Evolutionary conservation across 2,329 filamentous ascomycete genomes (phyloP), one percentile per base, ranked within the genome.

Genomic region (Leptographium procerum): DNA sequence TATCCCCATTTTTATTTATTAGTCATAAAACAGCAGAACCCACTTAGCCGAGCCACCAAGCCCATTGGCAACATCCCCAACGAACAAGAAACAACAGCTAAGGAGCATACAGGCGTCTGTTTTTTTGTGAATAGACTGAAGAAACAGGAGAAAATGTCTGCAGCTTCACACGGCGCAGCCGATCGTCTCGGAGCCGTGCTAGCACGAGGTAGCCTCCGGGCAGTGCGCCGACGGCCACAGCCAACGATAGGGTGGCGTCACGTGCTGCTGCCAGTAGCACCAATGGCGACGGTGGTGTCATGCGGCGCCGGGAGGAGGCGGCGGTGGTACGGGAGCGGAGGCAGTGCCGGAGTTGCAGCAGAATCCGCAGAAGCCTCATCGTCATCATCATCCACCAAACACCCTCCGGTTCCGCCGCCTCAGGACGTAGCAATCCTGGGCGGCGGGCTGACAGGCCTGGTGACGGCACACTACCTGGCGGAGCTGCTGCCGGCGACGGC

Each of bases 391-490:
- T n/a, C n/a, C n/a, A n/a, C n/a, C 19, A 43, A n/a, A 11, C 26
- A 24, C 14, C 1, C 3, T 16, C n/a, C 2, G 10, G 14, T n/a
- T 1, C 40, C 33, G n/a, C 56, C 59, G 19, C 61, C 61, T 0
- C 31, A 58, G 58, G 64, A 71, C 24, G 74, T 89, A 58, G 89
- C 87, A 28, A 77, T 95, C 56, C 71, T 95, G 33, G 91, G 91
- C 56, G 89, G 85, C 61, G 91, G 91, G 47, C 85, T 96, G 68
- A 94, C 89, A 1, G 91, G 91, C 55, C 80, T 96, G 53, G 82
- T 86, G 40, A 80, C 85, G 45, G 89, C 90, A 33, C 89, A 89
- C 74, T 91, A 89, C 70, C 77, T 96, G 51, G 77, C 84, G 14
- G 82, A 82, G 64, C 76, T 85, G 65, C 79, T 88, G n/a, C 83